Base-by-base conservation (phyloP, 2,329 filamentous ascomycete genomes). In the Aspergillus sclerotialis region DNA sequence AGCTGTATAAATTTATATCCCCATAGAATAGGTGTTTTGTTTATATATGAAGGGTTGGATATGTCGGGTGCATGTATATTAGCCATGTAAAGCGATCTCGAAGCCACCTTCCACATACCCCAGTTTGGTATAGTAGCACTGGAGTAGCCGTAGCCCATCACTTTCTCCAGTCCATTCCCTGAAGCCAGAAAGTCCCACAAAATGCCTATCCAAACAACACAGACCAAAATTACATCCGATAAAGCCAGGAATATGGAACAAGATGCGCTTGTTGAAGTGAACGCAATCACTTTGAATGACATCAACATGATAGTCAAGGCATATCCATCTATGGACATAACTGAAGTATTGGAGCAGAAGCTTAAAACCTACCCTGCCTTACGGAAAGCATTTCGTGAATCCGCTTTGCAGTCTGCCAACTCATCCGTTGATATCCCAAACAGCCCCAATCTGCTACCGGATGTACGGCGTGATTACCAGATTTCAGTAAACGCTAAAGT, bases 1-100 rank as follows among this genome's bases (percentile, higher is more conserved):
- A 30, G 12, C 28, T 26, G 9, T 31, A 10, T 24, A 29, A 7
- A 14, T 15, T 10, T 10, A 26, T 28, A 11, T 35, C 24, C 18
- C 15, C 18, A 29, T 23, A 21, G 16, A 34, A 31, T 24, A 4
- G 25, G 35, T 36, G 30, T 15, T 17, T 24, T 33, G 30, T 44
- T 36, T 40, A 41, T 15, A 14, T 13, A n/a, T n/a, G n/a, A n/a
- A n/a, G n/a, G n/a, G n/a, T n/a, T n/a, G n/a, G n/a, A n/a, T 17
- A 23, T 37, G 15, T 24, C 31, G 33, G 21, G 28, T 16, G n/a
- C 11, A 37, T 21, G 41, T 36, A 48, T 49, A 45, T 36, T 41
- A 39, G 39, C 36, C 32, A 38, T 40, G 42, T 37, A 47, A 30
- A 24, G n/a, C n/a, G n/a, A n/a, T n/a, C n/a, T n/a, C n/a, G n/a